Evolutionary conservation across 148 eudicot genomes (phyloP), one percentile per base, ranked within the genome.

Genomic region (Linanthus parryae): DNA sequence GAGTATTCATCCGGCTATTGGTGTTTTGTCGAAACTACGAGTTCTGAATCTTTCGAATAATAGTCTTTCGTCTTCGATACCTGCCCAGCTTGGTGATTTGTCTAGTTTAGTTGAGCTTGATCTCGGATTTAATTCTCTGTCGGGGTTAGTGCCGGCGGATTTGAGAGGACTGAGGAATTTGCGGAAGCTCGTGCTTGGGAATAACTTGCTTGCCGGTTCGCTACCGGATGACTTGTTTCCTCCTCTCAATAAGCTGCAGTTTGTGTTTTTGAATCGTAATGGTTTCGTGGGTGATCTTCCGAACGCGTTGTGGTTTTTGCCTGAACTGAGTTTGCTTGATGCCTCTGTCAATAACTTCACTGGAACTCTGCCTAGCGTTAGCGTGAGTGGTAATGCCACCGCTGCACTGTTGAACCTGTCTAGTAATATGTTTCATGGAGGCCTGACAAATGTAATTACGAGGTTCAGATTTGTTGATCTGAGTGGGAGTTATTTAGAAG

Each of bases 101-200:
- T 49, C 64, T 25, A 72, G 57, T 47, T 68, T 92, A 56, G 73
- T 87, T 75, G 90, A 74, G 71, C 96, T 92, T 70, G 94, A 92
- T 74, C 90, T 92, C 48, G 72, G 94, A 54, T 57, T 29, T 39
- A 92, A 92, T 69, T 26, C 73, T 52, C 48, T 92, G 26, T 48
- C 65, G 34, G 78, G 72, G 41, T 41, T 72, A 1, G 45, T 92
- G 63, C 90, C 83, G 2, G 29, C 37, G n/a, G 88, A 79, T 30
- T 75, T 92, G 49, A 75, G 66, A 8, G 84, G 81, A 36, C 51
- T 87, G 72, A 77, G 63, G 68, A 84, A 48, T 31, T 59, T 92
- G 78, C 80, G 57, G 62, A 75, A 45, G n/a, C 48, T 91, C 69
- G 42, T 55, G 20, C 1, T 91, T 49, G 80, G 85, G 62, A 61